phyloP scores from a whole-genome alignment of 768 basidiomycete genomes.

The Phanerochaete carnosa region DNA sequence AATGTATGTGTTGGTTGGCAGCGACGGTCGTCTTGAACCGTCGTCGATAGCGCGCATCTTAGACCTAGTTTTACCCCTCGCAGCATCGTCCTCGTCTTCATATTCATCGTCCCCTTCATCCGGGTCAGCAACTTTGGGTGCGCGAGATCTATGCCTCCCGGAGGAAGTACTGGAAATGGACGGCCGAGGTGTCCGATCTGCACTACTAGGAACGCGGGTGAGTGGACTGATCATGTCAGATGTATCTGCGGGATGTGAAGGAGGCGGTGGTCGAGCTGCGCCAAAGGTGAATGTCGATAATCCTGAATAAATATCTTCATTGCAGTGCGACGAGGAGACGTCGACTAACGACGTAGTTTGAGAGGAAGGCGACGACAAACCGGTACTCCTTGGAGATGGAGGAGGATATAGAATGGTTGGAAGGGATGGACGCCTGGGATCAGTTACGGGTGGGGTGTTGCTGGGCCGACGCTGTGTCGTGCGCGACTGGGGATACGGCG shows the following conservation, averaged over 20 bases:
- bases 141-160: conserved; percentile 25
- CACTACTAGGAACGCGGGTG: conserved; percentile 25
- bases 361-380: neutral
- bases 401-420: conserved; percentile 1
- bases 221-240: conserved; percentile 37
- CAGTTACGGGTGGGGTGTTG: conserved; percentile 16
- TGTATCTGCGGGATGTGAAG: conserved; percentile 22
- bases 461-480: conserved; percentile 16
- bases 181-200: conserved; percentile 44
- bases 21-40: conserved; percentile 37
- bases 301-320: conserved; percentile 35
- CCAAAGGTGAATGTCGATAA: conserved; percentile 44
- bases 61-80: conserved; percentile 29
- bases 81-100: conserved; percentile 33
- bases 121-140: conserved; percentile 30
- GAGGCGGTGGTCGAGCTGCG: conserved; percentile 19
- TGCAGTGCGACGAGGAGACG: neutral
- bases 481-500: conserved; percentile 11
- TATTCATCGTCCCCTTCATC: conserved; percentile 31
- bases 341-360: conserved; percentile 1
- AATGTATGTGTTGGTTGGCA: conserved; percentile 31
- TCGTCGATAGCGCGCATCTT: conserved; percentile 45
- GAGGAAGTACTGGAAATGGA: conserved; percentile 31
- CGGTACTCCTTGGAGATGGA: neutral
- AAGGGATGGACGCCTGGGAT: conserved; percentile 18